phyloP scores from a whole-genome alignment of 352 stramenopile species.

The Phytophthora megakarya region DNA sequence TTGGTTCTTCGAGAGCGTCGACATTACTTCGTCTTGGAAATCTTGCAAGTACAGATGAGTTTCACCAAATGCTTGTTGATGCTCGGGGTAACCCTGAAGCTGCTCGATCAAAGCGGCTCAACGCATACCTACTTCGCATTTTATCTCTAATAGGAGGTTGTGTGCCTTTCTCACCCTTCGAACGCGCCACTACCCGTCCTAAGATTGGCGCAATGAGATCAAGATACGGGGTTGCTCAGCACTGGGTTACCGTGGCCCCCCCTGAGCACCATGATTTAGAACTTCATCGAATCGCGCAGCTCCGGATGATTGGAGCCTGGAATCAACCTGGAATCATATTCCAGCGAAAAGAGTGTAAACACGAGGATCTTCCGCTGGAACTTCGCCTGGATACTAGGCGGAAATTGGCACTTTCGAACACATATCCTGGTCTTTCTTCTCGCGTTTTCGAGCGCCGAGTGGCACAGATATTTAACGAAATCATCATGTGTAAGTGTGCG shows the following conservation, averaged over 20 bases:
- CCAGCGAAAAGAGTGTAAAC: no score
- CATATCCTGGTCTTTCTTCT: no score
- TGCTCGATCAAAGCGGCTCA: neutral
- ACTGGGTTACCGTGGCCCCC: constrained; percentile 8
- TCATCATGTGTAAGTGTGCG: no score
- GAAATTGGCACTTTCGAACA: no score
- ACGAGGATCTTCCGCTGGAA: no score
- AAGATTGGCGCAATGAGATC: constrained; percentile 3
- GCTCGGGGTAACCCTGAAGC: neutral
- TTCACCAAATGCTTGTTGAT: neutral
- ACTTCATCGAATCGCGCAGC: neutral
- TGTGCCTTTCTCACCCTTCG: constrained; percentile 6
- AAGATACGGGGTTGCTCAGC: neutral
- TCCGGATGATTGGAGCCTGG: neutral
- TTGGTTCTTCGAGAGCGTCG: neutral
- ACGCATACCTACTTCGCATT: constrained; percentile 1
- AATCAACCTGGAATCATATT: neutral
- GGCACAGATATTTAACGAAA: no score
- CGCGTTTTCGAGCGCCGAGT: no score
- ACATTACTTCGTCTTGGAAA: neutral
- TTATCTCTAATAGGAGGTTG: constrained; percentile 1
- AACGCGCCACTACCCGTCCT: neutral
- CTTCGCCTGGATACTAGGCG: no score
- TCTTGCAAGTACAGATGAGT: neutral
- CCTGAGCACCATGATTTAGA: constrained; percentile 12